Conservation (phyloP, 148 eudicot species). For the Vaccinium macrocarpon region DNA sequence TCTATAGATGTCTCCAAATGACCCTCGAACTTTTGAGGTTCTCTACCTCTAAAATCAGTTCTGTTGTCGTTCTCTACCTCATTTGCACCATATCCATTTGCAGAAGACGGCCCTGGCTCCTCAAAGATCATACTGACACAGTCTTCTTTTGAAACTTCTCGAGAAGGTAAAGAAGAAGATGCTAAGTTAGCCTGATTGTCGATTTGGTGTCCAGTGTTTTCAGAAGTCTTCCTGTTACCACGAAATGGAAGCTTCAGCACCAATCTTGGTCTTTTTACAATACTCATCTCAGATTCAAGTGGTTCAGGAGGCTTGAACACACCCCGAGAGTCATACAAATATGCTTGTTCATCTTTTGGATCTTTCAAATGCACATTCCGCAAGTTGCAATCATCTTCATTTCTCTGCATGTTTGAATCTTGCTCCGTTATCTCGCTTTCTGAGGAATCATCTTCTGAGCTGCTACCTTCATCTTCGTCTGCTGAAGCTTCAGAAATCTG, state of each 20-base stretch:
- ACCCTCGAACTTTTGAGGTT: conserved; percentile 26
- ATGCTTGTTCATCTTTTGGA: conserved; percentile 25
- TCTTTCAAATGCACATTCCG: conserved; percentile 22
- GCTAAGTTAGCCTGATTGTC: conserved; percentile 27
- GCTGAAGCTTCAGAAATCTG: conserved; percentile 47
- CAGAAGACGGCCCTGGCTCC: conserved; percentile 38
- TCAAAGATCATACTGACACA: conserved; percentile 19
- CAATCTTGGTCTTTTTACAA: conserved; percentile 48
- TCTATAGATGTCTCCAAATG: conserved; percentile 21
- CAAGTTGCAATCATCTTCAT: conserved; percentile 26
- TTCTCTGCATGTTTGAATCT: conserved; percentile 34
- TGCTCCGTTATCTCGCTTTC: conserved; percentile 46
- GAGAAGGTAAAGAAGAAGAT: conserved; percentile 35
- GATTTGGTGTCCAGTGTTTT: conserved; percentile 20
- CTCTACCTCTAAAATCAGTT: conserved; percentile 36
- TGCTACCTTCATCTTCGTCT: conserved; percentile 50
- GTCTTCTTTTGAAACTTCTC: conserved; percentile 31
- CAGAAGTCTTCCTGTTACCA: conserved; percentile 36
- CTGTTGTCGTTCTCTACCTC: conserved; percentile 34
- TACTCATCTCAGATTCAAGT: conserved; percentile 29
- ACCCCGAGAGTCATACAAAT: conserved; percentile 29
- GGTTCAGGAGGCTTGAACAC: conserved; percentile 29
- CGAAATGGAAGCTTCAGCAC: conserved; percentile 59
- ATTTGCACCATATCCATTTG: conserved; percentile 22
- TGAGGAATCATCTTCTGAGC: conserved; percentile 49